Conservation (phyloP, 1,284 basidiomycete genomes). For the Fomitopsis schrenkii region DNA sequence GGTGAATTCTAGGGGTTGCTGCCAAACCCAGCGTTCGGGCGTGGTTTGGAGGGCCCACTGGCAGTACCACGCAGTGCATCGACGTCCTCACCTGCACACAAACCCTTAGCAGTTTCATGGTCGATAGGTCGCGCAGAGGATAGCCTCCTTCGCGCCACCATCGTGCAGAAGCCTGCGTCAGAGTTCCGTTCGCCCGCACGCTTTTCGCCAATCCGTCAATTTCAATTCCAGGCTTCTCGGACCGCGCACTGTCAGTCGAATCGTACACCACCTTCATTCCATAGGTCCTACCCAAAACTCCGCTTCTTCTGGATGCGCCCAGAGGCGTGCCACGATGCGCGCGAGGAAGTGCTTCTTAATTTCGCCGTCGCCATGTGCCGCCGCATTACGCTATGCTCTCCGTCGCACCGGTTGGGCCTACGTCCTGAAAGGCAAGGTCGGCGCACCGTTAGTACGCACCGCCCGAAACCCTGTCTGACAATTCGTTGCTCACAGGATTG, state of each 20-base stretch:
- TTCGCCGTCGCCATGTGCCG: not conserved
- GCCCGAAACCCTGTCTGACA: not conserved
- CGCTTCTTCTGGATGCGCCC: not conserved
- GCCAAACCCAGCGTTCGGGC: too few species aligned
- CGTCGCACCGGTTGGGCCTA: not conserved
- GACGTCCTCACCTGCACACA: too few species aligned
- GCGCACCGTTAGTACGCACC: not conserved
- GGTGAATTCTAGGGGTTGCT: too few species aligned
- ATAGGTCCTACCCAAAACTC: not conserved
- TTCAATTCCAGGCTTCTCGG: not conserved
- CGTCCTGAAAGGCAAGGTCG: conserved; percentile 1
- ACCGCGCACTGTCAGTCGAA: not conserved
- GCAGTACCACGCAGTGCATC: too few species aligned
- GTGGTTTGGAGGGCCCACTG: too few species aligned
- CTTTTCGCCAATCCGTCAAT: not conserved
- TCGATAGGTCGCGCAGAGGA: not conserved
- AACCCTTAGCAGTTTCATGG: not conserved
- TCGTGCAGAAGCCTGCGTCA: not conserved
- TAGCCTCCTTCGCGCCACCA: not conserved
- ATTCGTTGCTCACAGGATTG: conserved; percentile 57
- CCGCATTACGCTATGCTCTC: not conserved
- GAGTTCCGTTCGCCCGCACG: not conserved
- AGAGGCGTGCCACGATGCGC: not conserved
- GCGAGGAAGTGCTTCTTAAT: not conserved
- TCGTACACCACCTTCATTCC: not conserved